Conservation (phyloP, 352 stramenopile species). For the Aphanomyces cochlioides region DNA sequence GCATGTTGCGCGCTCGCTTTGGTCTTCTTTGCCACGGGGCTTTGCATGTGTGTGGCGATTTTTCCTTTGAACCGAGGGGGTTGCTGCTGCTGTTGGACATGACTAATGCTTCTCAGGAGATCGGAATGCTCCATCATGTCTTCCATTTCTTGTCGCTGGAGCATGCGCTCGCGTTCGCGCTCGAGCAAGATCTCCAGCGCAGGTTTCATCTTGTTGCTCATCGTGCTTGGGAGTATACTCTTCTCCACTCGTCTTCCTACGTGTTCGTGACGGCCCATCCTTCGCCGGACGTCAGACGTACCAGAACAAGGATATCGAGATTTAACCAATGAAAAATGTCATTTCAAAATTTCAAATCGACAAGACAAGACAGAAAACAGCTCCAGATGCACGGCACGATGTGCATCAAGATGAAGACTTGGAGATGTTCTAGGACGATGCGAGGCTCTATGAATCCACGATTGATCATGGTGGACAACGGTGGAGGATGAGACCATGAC, state of each 20-base stretch:
- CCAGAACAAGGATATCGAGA: neutral
- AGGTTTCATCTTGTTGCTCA: slow-evolving; percentile 30
- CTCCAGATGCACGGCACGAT: too few relatives aligned
- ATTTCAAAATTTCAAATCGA: slow-evolving; percentile 32
- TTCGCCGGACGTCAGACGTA: too few relatives aligned
- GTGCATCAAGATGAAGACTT: too few relatives aligned
- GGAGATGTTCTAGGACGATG: too few relatives aligned
- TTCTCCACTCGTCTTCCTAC: neutral
- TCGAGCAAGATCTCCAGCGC: slow-evolving; percentile 27
- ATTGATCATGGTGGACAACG: too few relatives aligned
- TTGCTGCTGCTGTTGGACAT: neutral
- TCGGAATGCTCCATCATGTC: slow-evolving; percentile 31
- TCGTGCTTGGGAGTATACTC: neutral
- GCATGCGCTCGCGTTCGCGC: slow-evolving; percentile 21
- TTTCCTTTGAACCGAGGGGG: neutral
- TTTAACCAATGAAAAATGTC: slow-evolving; percentile 25
- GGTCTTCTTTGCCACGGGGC: neutral
- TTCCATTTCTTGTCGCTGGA: slow-evolving; percentile 29
- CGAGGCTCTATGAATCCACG: too few relatives aligned
- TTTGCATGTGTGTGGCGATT: neutral
- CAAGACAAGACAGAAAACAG: neutral
- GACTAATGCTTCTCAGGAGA: slow-evolving; percentile 25
- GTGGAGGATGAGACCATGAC: too few relatives aligned
- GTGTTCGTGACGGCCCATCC: slow-evolving; percentile 4
- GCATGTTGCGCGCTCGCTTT: neutral